Conservation (phyloP, 345 rosid species). For the Eucalyptus viminalis region DNA sequence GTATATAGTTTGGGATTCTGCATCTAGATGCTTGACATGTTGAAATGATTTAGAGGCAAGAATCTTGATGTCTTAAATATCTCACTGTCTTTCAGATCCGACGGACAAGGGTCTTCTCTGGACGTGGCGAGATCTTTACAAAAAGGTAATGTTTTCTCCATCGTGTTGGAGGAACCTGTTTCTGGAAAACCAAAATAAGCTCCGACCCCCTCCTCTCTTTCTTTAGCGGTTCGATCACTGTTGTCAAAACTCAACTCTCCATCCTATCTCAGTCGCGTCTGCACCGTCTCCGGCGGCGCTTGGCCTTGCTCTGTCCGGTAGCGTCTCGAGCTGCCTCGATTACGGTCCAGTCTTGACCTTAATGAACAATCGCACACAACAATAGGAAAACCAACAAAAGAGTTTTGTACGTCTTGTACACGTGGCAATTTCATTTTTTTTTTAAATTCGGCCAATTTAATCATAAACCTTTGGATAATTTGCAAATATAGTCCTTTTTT, state of each 20-base stretch:
- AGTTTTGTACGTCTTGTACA: too few relatives aligned
- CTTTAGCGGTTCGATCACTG: too few relatives aligned
- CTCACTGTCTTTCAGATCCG: not conserved
- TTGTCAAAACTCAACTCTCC: not conserved
- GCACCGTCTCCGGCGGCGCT: not conserved
- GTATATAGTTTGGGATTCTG: not conserved
- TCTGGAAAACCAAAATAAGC: not conserved
- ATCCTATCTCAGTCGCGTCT: not conserved
- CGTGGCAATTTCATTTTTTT: too few relatives aligned
- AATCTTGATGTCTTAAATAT: not conserved
- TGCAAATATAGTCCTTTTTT: too few relatives aligned
- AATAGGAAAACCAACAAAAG: too few relatives aligned
- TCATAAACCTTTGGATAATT: too few relatives aligned
- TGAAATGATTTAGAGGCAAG: not conserved
- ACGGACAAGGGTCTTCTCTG: too few relatives aligned
- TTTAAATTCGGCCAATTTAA: fast-evolving
- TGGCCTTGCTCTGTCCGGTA: not conserved
- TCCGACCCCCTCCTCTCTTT: too few relatives aligned
- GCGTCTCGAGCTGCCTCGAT: not conserved
- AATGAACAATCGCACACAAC: not conserved
- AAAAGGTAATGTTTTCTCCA: not conserved
- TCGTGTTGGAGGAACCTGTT: not conserved
- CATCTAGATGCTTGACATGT: not conserved
- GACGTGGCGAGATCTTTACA: not conserved
- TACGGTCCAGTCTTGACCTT: not conserved